Evolutionary conservation across 768 basidiomycete species (phyloP).

Genomic region (Termitomyces sp.): DNA sequence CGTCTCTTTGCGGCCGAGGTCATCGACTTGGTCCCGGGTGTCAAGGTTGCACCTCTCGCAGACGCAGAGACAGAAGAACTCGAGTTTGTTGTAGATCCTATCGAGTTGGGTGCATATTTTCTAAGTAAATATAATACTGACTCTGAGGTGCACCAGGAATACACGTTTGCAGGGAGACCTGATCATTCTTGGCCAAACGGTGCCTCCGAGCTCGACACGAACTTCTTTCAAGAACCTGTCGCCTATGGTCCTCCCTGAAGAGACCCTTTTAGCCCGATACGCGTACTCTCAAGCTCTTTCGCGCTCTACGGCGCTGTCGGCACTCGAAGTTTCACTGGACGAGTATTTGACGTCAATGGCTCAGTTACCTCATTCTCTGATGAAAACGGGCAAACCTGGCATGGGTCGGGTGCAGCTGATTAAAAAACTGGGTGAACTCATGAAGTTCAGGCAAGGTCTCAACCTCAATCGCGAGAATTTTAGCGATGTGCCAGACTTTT

Average conservation of each 20-base stretch:
- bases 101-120: slow-evolving; percentile 57
- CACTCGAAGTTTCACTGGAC: slow-evolving; percentile 82
- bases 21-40: slow-evolving; percentile 46
- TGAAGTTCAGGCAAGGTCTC: slow-evolving; percentile 89
- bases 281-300: slow-evolving; percentile 91
- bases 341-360: slow-evolving; percentile 83
- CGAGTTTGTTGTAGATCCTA: slow-evolving; percentile 90
- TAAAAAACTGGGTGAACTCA: slow-evolving; percentile 87
- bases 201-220: slow-evolving; percentile 52
- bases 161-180: slow-evolving; percentile 90
- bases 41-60: slow-evolving; percentile 61
- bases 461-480: slow-evolving; percentile 91
- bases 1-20: slow-evolving; percentile 63
- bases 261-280: slow-evolving; percentile 83
- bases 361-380: slow-evolving; percentile 69
- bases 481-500: slow-evolving; percentile 86
- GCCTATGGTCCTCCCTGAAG: slow-evolving; percentile 56
- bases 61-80: slow-evolving; percentile 86
- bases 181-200: slow-evolving; percentile 78
- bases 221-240: slow-evolving; percentile 43
- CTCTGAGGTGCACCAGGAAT: slow-evolving; percentile 40
- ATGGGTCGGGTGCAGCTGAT: slow-evolving; percentile 80
- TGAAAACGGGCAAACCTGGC: slow-evolving; percentile 79
- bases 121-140: slow-evolving; percentile 10
- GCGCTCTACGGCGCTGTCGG: slow-evolving; percentile 83